Evolutionary conservation across 768 basidiomycete genomes (phyloP).

Genomic region (Saitozyma podzolica): DNA sequence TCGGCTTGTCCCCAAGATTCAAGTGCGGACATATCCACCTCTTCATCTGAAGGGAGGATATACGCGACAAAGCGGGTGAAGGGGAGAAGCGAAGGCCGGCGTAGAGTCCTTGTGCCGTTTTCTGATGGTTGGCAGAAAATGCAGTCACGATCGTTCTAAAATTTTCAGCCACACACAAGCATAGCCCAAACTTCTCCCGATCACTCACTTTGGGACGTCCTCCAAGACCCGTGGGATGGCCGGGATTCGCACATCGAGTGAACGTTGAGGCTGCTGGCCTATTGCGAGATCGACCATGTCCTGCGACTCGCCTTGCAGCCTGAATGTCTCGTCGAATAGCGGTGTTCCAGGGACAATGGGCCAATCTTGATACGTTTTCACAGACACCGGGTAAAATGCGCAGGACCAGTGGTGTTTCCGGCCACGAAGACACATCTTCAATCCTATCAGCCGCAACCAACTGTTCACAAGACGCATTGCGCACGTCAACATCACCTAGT

Average conservation of each 20-base stretch:
- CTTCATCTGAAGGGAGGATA: slow-evolving; percentile 9
- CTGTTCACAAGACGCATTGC: neutral
- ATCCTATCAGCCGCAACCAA: no score
- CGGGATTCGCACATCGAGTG: neutral
- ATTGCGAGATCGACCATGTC: slow-evolving; percentile 4
- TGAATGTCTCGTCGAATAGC: neutral
- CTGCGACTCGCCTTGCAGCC: neutral
- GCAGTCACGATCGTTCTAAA: slow-evolving; percentile 12
- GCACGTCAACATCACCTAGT: slow-evolving; percentile 9
- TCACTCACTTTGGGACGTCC: slow-evolving; percentile 9
- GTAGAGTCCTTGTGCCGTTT: slow-evolving; percentile 9
- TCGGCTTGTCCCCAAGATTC: slow-evolving; percentile 9
- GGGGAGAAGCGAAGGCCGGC: slow-evolving; percentile 7
- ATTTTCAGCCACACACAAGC: neutral
- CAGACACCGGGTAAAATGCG: slow-evolving; percentile 8
- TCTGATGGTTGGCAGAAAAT: slow-evolving; percentile 11
- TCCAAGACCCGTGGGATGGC: slow-evolving; percentile 8
- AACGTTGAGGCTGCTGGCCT: neutral
- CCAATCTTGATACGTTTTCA: slow-evolving; percentile 8
- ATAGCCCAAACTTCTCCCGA: neutral
- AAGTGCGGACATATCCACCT: slow-evolving; percentile 7
- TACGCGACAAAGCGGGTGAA: slow-evolving; percentile 10
- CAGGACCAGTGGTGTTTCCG: neutral
- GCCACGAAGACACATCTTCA: slow-evolving; percentile 10
- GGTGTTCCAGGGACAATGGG: neutral